phyloP scores from a whole-genome alignment of 352 stramenopile genomes.

The Phytophthora sp. region DNA sequence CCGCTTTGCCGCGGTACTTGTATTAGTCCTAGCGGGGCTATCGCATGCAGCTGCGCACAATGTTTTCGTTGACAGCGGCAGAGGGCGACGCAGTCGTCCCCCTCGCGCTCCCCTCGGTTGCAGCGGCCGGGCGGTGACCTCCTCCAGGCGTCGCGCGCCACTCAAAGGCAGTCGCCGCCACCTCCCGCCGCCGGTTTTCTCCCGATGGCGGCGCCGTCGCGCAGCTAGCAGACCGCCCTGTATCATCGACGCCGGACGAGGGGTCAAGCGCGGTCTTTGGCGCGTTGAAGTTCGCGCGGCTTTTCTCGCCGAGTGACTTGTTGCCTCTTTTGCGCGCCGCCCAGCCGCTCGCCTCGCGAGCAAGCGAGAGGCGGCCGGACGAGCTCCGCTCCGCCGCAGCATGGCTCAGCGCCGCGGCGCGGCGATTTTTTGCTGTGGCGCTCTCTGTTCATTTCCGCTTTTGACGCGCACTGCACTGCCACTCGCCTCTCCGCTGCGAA shows the following conservation, averaged over 20 bases:
- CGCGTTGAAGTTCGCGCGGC: conserved; percentile 22
- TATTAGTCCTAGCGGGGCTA: not conserved
- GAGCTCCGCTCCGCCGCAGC: not conserved
- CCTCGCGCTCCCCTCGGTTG: not conserved
- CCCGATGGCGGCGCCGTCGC: too few relatives aligned
- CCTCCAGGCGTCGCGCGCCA: too few relatives aligned
- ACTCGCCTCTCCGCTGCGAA: not conserved
- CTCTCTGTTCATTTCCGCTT: conserved; percentile 26
- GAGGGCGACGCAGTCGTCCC: not conserved
- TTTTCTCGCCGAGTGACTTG: conserved; percentile 18
- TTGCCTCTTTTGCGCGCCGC: conserved; percentile 22
- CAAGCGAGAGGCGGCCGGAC: conserved; percentile 11
- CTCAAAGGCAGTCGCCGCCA: too few relatives aligned
- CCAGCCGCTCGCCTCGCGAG: conserved; percentile 13
- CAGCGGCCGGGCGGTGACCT: too few relatives aligned
- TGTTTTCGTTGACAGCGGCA: conserved; percentile 15
- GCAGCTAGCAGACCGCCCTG: too few relatives aligned
- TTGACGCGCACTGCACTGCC: conserved; percentile 15
- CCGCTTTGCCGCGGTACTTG: conserved; percentile 7
- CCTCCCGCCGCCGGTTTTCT: not conserved
- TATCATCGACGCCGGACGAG: too few relatives aligned
- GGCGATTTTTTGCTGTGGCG: not conserved
- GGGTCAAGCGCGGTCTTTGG: conserved; percentile 6
- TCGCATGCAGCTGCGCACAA: conserved; percentile 19
- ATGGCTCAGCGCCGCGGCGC: not conserved